Percentiles rank a stretch among this genome's conserved stretches.
phyloP scores from a whole-genome alignment of 768 basidiomycete species.

The Mycena chlorophos region DNA sequence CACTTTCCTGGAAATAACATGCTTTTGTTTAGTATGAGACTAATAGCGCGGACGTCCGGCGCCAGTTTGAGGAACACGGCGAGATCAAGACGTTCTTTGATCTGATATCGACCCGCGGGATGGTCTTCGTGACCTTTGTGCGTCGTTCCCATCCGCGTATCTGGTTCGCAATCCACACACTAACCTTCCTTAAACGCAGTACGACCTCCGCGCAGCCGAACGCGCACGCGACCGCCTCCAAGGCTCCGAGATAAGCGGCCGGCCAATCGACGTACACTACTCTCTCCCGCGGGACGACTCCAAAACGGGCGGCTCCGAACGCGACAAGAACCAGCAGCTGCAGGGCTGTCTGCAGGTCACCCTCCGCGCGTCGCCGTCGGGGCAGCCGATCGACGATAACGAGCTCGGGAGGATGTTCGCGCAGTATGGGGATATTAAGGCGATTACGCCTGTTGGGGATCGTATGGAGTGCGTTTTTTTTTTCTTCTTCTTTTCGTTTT shows the following conservation, averaged over 20 bases:
- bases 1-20: background rate
- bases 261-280: conserved; percentile 98
- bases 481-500: background rate
- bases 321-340: conserved; percentile 84
- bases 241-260: conserved; percentile 81
- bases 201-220: conserved; percentile 89
- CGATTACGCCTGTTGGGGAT: conserved; percentile 63
- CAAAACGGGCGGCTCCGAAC: conserved; percentile 59
- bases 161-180: no score
- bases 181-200: conserved; percentile 51
- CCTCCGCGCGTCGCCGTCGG: conserved; percentile 66
- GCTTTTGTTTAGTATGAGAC: conserved; percentile 73
- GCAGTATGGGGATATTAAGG: conserved; percentile 88
- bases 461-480: conserved; percentile 55
- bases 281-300: conserved; percentile 87
- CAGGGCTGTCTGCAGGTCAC: conserved; percentile 86
- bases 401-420: conserved; percentile 87
- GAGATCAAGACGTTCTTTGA: conserved; percentile 98
- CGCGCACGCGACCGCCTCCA: conserved; percentile 89
- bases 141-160: no score
- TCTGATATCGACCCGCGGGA: conserved; percentile 90
- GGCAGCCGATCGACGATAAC: conserved; percentile 74
- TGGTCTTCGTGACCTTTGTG: conserved; percentile 99
- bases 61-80: conserved; percentile 88
- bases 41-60: conserved; percentile 79